Evolutionary conservation across 164 flowering plant species (phyloP), one percentile per base, ranked within the genome.

Genomic region (Vitis labrusca): DNA sequence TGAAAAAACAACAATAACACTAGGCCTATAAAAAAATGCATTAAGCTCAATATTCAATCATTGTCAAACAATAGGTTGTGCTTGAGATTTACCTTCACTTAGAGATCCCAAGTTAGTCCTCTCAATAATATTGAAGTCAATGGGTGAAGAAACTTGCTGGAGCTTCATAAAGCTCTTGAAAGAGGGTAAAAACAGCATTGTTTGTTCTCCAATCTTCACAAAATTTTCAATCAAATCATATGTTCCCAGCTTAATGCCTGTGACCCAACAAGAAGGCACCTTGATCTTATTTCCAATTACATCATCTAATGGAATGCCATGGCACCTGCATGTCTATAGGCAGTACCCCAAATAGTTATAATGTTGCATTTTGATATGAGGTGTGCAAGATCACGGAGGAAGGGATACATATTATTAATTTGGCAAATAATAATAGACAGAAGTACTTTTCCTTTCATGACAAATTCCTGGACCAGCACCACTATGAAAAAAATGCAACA

Each of bases 321-420:
- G 94, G 66, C 97, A 89, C 76, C 86, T 88, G 88, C 96, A 90
- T 71, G 88, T 77, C 97, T 91, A 61, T 48, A 60, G 59, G 61
- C 44, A 12, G 14, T 37, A 59, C 32, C 55, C 51, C 19, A 37
- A 13, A 37, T 37, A 37, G 44, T 37, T 3, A 37, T 37, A 37
- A 23, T 23, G 27, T 23, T 23, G 27, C 27, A 1, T 37, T 37
- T 37, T 37, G 5, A 37, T 37, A 37, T 37, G 7, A 37, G 44
- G 27, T 37, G 44, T 37, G 44, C 44, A 37, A 37, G 27, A 23
- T 23, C 44, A 37, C 0, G 5, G 44, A 0, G 44, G 44, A 37
- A 37, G 44, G 2, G 44, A 37, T 37, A 37, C 44, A 6, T 37
- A 37, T 37, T 37, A 37, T 37, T 37, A 37, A 37, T 37, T 37